These are phyloP conservation scores for Solanum neorickii DNA, from an alignment of 257 asterid genomes.

Conservation along the genomic window DNA sequence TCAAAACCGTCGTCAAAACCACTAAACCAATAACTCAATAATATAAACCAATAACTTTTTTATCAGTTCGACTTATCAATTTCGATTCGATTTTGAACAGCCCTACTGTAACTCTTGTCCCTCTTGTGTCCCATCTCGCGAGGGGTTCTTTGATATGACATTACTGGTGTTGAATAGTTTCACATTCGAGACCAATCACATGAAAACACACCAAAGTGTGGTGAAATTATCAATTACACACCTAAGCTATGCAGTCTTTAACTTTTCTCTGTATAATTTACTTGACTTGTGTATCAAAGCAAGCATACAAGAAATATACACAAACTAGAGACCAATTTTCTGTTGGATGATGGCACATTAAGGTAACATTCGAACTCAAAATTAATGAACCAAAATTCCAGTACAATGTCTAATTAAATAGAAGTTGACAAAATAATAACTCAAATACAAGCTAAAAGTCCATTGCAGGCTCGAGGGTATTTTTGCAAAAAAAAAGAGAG, in stretches of 20 bases:
- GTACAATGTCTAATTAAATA: slow-evolving; percentile 3
- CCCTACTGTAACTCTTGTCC: too few relatives aligned
- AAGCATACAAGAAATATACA: not conserved
- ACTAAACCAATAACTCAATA: too few relatives aligned
- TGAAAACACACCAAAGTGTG: not conserved
- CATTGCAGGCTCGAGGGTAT: slow-evolving; percentile 1
- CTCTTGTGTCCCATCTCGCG: not conserved
- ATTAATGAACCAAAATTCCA: slow-evolving; percentile 9
- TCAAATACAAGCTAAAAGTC: not conserved
- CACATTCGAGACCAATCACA: not conserved
- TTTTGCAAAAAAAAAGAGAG: not conserved
- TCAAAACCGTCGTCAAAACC: too few relatives aligned
- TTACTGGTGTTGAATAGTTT: not conserved
- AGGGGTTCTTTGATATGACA: not conserved
- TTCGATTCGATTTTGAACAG: too few relatives aligned
- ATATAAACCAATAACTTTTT: too few relatives aligned
- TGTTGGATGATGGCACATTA: not conserved
- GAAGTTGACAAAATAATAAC: slow-evolving; percentile 6
- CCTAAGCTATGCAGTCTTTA: not conserved
- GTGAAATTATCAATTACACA: not conserved
- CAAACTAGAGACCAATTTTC: not conserved
- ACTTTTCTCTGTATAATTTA: not conserved
- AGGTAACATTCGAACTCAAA: not conserved
- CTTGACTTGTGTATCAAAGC: not conserved
- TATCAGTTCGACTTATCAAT: too few relatives aligned